Conservation (phyloP, 2,329 filamentous ascomycete species). For the Raffaelea ambrosiae region DNA sequence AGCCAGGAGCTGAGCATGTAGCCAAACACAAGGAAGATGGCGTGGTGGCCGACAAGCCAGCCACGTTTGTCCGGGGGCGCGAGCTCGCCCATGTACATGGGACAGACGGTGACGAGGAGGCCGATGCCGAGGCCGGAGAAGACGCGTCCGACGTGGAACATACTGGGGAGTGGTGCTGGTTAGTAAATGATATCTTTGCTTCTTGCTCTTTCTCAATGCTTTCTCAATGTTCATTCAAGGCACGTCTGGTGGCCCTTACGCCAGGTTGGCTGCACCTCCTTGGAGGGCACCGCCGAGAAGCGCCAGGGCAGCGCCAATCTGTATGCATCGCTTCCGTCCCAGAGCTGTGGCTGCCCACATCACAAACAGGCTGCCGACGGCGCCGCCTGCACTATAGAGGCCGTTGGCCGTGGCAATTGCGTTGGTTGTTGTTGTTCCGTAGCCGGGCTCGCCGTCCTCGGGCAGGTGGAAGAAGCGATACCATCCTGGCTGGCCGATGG, state of each 20-base stretch:
- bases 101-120: conserved; percentile 30
- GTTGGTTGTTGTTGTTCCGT: conserved; percentile 33
- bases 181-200: too few species aligned
- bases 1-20: conserved; percentile 36
- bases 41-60: conserved; percentile 35
- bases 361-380: conserved; percentile 35
- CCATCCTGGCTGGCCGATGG: conserved; percentile 44
- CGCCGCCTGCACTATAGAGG: conserved; percentile 29
- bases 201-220: too few species aligned
- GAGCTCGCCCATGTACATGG: conserved; percentile 36
- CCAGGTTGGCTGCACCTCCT: conserved; percentile 32
- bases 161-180: too few species aligned
- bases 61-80: conserved; percentile 29
- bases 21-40: conserved; percentile 37
- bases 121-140: conserved; percentile 32
- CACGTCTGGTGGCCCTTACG: too few species aligned
- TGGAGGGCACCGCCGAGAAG: conserved; percentile 38
- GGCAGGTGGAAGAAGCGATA: conserved; percentile 40
- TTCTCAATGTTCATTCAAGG: too few species aligned
- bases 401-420: conserved; percentile 31
- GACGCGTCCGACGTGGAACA: conserved; percentile 34
- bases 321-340: conserved; percentile 35
- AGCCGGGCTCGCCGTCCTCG: conserved; percentile 30
- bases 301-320: conserved; percentile 32
- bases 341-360: conserved; percentile 39